phyloP scores from a whole-genome alignment of 768 basidiomycete species.

The Agrocybe pediades region DNA sequence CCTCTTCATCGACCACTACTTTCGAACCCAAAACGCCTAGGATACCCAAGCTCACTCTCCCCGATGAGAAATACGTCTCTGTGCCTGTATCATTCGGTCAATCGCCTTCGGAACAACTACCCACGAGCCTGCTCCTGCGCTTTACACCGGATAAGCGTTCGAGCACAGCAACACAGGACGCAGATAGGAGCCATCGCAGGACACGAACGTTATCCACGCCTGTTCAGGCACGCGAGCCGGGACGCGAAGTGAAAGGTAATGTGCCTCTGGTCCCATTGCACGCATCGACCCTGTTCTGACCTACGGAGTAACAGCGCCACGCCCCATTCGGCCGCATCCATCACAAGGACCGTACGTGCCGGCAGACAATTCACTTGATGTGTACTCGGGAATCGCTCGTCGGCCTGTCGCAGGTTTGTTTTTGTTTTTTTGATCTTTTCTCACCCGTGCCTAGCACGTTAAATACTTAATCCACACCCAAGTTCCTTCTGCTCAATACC shows the following conservation, averaged over 20 bases:
- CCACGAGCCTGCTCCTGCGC: conserved; percentile 18
- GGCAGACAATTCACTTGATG: conserved; percentile 19
- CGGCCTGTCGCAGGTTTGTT: conserved; percentile 24
- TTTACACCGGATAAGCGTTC: conserved; percentile 23
- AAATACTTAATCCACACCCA: neutral
- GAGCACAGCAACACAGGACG: conserved; percentile 20
- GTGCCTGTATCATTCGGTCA: conserved; percentile 19
- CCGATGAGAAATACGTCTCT: conserved; percentile 24
- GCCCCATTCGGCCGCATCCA: conserved; percentile 29
- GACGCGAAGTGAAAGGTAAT: conserved; percentile 24
- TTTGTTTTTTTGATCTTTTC: conserved; percentile 9
- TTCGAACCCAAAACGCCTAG: conserved; percentile 35
- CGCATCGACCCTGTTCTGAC: conserved; percentile 7
- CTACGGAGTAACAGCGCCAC: conserved; percentile 22
- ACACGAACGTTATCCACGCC: conserved; percentile 22
- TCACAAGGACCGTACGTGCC: conserved; percentile 27
- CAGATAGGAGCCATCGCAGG: conserved; percentile 13
- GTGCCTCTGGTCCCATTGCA: no score
- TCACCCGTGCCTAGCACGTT: conserved; percentile 8
- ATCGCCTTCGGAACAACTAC: conserved; percentile 22
- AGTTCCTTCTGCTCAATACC: conserved; percentile 27
- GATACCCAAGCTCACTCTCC: conserved; percentile 29
- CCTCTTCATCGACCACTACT: conserved; percentile 5
- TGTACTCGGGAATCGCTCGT: conserved; percentile 18
- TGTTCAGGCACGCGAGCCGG: neutral